These are phyloP conservation scores for Cercospora berteroae DNA, from an alignment of 2,329 filamentous ascomycete genomes.

Conservation along the genomic window DNA sequence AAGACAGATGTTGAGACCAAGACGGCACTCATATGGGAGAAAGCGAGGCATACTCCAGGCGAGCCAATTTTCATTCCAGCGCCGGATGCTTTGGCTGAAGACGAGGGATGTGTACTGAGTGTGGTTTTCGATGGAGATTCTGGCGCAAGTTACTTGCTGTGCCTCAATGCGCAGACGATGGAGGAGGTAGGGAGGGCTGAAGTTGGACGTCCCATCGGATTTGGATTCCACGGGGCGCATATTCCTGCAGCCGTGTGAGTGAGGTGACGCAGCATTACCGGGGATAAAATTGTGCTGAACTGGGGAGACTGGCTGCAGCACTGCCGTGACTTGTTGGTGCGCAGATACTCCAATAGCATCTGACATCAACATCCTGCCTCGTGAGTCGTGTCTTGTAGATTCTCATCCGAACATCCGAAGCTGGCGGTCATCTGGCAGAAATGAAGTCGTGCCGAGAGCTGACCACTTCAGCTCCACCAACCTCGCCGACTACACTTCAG, in stretches of 20 bases:
- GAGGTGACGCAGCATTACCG: not conserved
- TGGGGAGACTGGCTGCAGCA: not conserved
- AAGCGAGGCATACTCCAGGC: constrained; percentile 60
- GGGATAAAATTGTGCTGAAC: not conserved
- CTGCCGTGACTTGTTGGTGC: not conserved
- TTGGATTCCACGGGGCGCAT: constrained; percentile 48
- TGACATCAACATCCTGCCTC: not conserved
- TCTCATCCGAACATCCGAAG: not conserved
- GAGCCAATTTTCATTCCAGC: constrained; percentile 66
- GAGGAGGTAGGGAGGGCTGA: constrained; percentile 63
- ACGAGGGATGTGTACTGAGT: constrained; percentile 61
- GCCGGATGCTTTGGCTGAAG: constrained; percentile 53
- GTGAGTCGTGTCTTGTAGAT: not conserved
- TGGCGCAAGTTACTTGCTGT: constrained; percentile 62
- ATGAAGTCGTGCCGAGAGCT: not conserved
- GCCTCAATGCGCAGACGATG: constrained; percentile 62
- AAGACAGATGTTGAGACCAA: constrained; percentile 64
- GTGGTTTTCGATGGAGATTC: constrained; percentile 62
- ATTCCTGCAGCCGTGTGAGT: not conserved
- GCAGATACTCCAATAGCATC: not conserved
- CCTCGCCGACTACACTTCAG: not conserved
- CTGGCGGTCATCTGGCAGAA: not conserved
- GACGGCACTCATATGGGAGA: constrained; percentile 56
- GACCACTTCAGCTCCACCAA: not conserved
- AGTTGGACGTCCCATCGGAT: constrained; percentile 57